Evolutionary conservation across 805 yeast species (phyloP), one percentile per base, ranked within the genome.

Genomic region (Teunomyces kruisii): DNA sequence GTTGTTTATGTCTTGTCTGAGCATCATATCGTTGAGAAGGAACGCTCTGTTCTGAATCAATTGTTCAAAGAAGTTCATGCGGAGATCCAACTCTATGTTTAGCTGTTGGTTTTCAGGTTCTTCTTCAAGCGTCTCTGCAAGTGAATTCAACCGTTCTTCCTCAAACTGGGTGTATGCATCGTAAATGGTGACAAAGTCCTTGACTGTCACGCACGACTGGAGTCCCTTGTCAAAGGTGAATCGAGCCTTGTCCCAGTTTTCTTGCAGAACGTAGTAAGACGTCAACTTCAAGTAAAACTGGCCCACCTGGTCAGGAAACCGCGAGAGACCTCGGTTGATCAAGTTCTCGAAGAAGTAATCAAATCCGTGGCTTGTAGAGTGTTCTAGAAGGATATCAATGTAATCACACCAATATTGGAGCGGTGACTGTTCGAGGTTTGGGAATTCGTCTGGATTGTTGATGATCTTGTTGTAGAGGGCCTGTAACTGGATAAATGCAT

Each of bases 161-260:
- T 82, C 82, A 58, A 81, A 65, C 51, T 83, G 84, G 5, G 80
- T 64, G 52, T 78, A 81, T 3, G 79, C 65, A 57, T 87, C 90
- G 59, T 79, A 88, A 0, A 87, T 67, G 15, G 69, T 54, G 0
- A 84, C 74, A 58, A 88, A 88, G 48, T 86, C 91, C 30, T 68
- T 68, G 4, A 85, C 63, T 0, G 88, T 78, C 5, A 59, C 40
- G 3, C 83, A 77, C 2, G 64, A 55, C 1, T 56, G 39, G 10
- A 88, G 50, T 0, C 83, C 81, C 15, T 70, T 66, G 43, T 77
- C 79, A 50, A 79, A 79, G 6, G 70, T 58, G 41, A 57, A 55
- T 17, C 68, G 52, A 9, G 58, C 58, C 16, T 53, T 54, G 1
- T 49, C 55, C 10, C 39, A 28, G 41, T 67, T 61, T 2, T 70